Percentiles rank a stretch among this genome's conserved stretches.
These are phyloP conservation scores for Thelonectria olida DNA, from an alignment of 2,329 filamentous ascomycete genomes.

Conservation along the genomic window DNA sequence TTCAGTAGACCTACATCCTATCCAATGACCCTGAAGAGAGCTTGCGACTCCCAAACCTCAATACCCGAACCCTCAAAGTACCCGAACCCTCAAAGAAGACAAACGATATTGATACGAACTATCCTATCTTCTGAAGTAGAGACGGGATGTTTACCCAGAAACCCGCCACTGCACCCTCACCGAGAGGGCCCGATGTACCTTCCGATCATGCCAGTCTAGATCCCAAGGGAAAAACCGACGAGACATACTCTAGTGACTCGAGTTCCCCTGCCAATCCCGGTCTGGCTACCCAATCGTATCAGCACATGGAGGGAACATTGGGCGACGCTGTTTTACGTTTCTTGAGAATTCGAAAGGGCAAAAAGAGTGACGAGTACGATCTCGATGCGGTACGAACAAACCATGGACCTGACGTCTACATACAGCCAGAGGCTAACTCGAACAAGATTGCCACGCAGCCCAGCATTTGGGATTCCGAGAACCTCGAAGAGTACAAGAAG, in stretches of 20 bases:
- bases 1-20: too few relatives aligned
- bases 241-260: background rate
- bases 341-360: conserved; percentile 44
- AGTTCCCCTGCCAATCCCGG: conserved; percentile 18
- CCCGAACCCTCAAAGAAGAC: too few relatives aligned
- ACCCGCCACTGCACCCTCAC: background rate
- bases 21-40: too few relatives aligned
- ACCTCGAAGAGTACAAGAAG: conserved; percentile 46
- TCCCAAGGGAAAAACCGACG: background rate
- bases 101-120: too few relatives aligned
- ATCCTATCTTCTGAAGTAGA: too few relatives aligned
- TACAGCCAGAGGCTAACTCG: conserved; percentile 20
- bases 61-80: too few relatives aligned
- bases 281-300: conserved; percentile 37
- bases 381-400: conserved; percentile 30
- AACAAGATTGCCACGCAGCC: conserved; percentile 46
- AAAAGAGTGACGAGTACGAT: conserved; percentile 38
- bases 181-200: too few relatives aligned
- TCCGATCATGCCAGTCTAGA: conserved; percentile 12
- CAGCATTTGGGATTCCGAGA: conserved; percentile 49
- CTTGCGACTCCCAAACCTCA: too few relatives aligned
- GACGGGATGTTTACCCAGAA: too few relatives aligned
- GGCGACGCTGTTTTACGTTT: conserved; percentile 46
- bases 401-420: background rate
- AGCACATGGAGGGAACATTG: conserved; percentile 44